Percentiles rank a stretch among this genome's conserved stretches.
Conservation (phyloP, 345 rosid genomes). For the Geranium rotundifolium region DNA sequence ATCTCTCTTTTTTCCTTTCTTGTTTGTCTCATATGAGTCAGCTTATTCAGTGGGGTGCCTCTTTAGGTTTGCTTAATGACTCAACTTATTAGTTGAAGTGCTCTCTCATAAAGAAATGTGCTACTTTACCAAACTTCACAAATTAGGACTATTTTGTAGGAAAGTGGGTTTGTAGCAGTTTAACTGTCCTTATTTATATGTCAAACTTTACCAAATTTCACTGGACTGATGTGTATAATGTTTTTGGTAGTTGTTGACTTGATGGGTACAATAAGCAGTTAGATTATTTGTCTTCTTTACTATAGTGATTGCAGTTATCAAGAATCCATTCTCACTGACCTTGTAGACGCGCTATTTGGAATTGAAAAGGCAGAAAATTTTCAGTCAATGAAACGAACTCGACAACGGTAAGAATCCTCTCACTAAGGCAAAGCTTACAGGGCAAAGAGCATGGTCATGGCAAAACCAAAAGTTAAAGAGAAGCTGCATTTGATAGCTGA, state of each 20-base stretch:
- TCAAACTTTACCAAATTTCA: too few relatives aligned
- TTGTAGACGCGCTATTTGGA: neutral
- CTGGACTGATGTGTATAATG: neutral
- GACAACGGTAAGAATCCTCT: neutral
- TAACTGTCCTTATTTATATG: neutral
- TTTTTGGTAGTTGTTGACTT: neutral
- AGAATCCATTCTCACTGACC: constrained; percentile 2
- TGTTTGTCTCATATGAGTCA: too few relatives aligned
- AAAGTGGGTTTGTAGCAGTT: too few relatives aligned
- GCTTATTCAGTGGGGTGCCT: too few relatives aligned
- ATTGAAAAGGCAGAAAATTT: neutral
- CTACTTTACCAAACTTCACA: too few relatives aligned
- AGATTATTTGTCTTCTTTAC: neutral
- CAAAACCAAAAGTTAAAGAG: constrained; percentile 9
- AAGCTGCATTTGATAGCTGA: constrained; percentile 17
- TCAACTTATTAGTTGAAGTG: too few relatives aligned
- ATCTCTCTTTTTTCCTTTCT: too few relatives aligned
- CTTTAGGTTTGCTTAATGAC: too few relatives aligned
- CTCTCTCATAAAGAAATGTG: too few relatives aligned
- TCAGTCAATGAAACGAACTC: constrained; percentile 5
- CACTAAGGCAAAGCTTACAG: constrained; percentile 1
- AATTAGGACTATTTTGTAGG: too few relatives aligned
- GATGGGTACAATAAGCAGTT: neutral
- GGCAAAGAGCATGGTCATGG: constrained; percentile 9
- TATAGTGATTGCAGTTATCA: neutral